phyloP scores from a whole-genome alignment of 176 grass and related monocot genomes.

The Puccinellia tenuiflora region DNA sequence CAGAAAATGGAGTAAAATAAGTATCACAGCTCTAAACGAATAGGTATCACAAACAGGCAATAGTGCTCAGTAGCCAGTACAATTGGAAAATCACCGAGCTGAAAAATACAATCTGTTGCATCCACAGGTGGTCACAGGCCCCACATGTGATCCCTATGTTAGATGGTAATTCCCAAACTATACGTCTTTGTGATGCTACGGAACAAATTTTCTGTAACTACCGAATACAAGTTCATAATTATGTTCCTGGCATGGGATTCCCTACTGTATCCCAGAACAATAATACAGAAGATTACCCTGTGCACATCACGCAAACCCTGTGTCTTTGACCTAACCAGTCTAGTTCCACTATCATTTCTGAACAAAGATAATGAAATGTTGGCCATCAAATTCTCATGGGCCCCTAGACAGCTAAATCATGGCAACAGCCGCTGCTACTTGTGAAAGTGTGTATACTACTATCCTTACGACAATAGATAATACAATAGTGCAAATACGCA shows the following conservation, averaged over 20 bases:
- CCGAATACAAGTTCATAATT: neutral
- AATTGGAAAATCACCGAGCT: neutral
- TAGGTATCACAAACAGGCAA: neutral
- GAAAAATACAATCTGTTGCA: neutral
- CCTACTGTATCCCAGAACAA: neutral
- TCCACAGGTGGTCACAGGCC: neutral
- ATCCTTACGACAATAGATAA: constrained; percentile 1
- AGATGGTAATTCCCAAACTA: neutral
- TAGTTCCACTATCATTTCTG: constrained; percentile 12
- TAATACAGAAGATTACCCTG: neutral
- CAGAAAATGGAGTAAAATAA: neutral
- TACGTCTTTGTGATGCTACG: neutral
- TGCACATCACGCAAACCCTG: neutral
- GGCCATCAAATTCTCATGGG: neutral
- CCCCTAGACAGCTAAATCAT: neutral
- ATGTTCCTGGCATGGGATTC: neutral
- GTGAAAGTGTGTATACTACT: neutral
- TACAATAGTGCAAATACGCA: neutral
- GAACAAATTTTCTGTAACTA: neutral
- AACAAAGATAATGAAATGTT: neutral
- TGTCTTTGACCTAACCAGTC: neutral
- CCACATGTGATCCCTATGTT: neutral
- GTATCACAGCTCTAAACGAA: neutral
- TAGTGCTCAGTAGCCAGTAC: too few relatives aligned
- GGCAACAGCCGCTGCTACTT: neutral